Evolutionary conservation across 2,329 filamentous ascomycete species (phyloP).

Genomic region (Elsinoe batatas): DNA sequence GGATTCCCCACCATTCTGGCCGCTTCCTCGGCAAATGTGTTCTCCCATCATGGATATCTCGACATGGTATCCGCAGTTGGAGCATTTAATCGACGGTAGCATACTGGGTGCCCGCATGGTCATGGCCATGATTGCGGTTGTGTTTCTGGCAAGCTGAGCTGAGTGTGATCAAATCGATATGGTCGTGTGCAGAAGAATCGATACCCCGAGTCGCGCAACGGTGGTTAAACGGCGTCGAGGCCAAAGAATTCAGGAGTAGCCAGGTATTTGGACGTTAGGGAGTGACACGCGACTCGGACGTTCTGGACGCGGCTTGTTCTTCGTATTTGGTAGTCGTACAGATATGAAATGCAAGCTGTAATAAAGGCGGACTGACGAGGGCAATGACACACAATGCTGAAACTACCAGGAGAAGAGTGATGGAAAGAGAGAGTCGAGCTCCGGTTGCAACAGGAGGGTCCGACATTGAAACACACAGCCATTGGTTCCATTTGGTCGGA

Average conservation of each 20-base stretch:
- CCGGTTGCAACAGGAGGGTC: conserved; percentile 7
- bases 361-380: conserved; percentile 7
- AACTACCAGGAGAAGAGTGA: background rate
- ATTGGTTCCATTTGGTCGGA: background rate
- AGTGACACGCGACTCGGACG: conserved; percentile 5
- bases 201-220: conserved; percentile 11
- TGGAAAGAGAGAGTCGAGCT: background rate
- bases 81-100: conserved; percentile 80
- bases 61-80: conserved; percentile 64
- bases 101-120: conserved; percentile 54
- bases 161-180: background rate
- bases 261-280: conserved; percentile 9
- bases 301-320: background rate
- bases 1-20: conserved; percentile 13
- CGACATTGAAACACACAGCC: conserved; percentile 3
- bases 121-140: conserved; percentile 12
- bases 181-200: conserved; percentile 10
- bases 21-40: conserved; percentile 51
- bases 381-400: background rate
- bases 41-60: conserved; percentile 80
- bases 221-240: background rate
- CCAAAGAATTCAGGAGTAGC: background rate
- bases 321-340: background rate
- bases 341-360: conserved; percentile 1
- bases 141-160: background rate